These are phyloP conservation scores for Elaeis oleifera DNA, from an alignment of 202 grass and related monocot species.

Conservation along the genomic window DNA sequence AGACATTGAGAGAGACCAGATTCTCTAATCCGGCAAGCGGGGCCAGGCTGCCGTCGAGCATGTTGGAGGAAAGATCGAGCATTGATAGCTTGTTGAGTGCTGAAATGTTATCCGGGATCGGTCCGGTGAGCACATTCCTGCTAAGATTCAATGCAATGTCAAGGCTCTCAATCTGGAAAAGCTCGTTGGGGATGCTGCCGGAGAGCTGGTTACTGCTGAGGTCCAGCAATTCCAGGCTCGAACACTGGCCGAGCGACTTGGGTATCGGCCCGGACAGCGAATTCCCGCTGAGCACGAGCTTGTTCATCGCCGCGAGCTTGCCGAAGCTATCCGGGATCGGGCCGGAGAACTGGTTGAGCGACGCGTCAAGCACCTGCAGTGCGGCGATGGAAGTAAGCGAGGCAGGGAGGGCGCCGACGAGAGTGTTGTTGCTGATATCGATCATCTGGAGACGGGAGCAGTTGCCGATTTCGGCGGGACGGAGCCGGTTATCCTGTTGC, in stretches of 20 bases:
- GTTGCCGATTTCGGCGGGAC: slow-evolving; percentile 40
- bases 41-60: slow-evolving; percentile 43
- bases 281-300: slow-evolving; percentile 61
- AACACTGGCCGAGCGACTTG: slow-evolving; percentile 49
- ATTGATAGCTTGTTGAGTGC: slow-evolving; percentile 62
- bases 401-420: slow-evolving; percentile 38
- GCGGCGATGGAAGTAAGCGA: slow-evolving; percentile 41
- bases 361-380: slow-evolving; percentile 66
- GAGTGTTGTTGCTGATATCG: slow-evolving; percentile 72
- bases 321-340: slow-evolving; percentile 40
- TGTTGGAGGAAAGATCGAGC: slow-evolving; percentile 75
- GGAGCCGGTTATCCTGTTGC: slow-evolving; percentile 50
- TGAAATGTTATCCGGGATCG: slow-evolving; percentile 51
- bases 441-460: slow-evolving; percentile 90
- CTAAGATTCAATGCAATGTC: slow-evolving; percentile 83
- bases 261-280: slow-evolving; percentile 56
- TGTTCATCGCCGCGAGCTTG: slow-evolving; percentile 33
- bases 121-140: slow-evolving; percentile 48
- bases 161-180: slow-evolving; percentile 52
- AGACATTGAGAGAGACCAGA: slow-evolving; percentile 85
- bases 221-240: slow-evolving; percentile 63
- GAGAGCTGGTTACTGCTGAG: slow-evolving; percentile 61
- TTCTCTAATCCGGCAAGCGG: slow-evolving; percentile 65
- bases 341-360: slow-evolving; percentile 50
- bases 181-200: slow-evolving; percentile 53